Base-by-base conservation (phyloP, 2,329 filamentous ascomycete genomes). In the Rasamsonia emersonii region DNA sequence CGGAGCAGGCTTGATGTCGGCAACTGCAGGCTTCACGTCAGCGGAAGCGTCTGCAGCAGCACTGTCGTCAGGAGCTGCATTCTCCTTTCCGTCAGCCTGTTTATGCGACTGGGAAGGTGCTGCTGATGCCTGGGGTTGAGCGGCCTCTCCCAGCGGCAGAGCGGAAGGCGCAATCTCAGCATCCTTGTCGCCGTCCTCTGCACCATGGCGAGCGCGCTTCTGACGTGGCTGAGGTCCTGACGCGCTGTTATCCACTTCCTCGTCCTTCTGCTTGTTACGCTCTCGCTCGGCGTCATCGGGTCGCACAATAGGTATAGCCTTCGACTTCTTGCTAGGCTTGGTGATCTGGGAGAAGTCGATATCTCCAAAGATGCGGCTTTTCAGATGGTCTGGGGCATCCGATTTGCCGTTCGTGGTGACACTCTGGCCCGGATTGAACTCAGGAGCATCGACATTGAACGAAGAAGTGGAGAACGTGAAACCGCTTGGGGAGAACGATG, bases 261-360 rank as follows among this genome's bases (percentile, higher is more conserved):
- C 57, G 13, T 62, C 51, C 17, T 52, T 50, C 35, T 50, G 47
- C 27, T 54, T 51, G 17, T 52, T 48, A 29, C 58, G 52, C 2
- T 54, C 58, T 40, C 64, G 56, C 43, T 66, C 64, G 37, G 41
- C 60, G 45, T 67, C 77, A 36, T 76, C 68, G 1, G 83, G 82
- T 23, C 70, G 70, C 7, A 89, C 61, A 40, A 94, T 93, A 0
- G 86, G 82, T 33, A 94, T 73, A 7, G 86, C 86, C 61, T 91
- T 95, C 4, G 79, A 84, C 45, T 76, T 77, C 59, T 82, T 86
- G 1, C 62, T 56, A 5, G 79, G 72, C 47, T 82, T 82, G 17
- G 75, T 61, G 30, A 77, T 70, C 14, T 84, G 77, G 9, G 71
- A 68, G 18, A 69, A 57, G 33, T 68, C 73, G 43, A 88, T 79